These are phyloP conservation scores for Talaromyces proteolyticus DNA, from an alignment of 495 filamentous ascomycete species.

Conservation along the genomic window DNA sequence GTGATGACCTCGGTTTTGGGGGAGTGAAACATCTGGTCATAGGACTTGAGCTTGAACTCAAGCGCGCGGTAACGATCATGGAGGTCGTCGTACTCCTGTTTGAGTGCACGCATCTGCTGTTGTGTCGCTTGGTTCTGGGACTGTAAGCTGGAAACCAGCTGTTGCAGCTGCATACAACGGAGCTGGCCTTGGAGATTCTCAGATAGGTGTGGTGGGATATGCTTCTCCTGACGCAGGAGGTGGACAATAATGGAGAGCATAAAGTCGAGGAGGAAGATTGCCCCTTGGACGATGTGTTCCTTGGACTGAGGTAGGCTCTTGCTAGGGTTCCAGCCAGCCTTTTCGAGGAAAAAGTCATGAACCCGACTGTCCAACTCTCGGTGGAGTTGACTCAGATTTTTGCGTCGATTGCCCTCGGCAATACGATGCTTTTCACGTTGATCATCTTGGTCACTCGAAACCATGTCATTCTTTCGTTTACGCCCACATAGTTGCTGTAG, in stretches of 20 bases:
- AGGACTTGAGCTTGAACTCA: constrained; percentile 36
- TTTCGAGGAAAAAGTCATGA: constrained; percentile 38
- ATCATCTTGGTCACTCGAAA: constrained; percentile 30
- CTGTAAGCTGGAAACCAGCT: constrained; percentile 29
- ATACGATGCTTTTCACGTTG: constrained; percentile 43
- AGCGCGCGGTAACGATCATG: constrained; percentile 33
- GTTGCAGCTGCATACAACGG: constrained; percentile 39
- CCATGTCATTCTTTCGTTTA: constrained; percentile 37
- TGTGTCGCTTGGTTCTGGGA: constrained; percentile 33
- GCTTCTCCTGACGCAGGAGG: constrained; percentile 34
- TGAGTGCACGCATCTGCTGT: constrained; percentile 29
- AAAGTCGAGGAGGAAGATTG: constrained; percentile 38
- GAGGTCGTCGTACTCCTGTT: constrained; percentile 33
- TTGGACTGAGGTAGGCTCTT: constrained; percentile 42
- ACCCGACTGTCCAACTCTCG: constrained; percentile 35
- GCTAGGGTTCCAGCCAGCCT: constrained; percentile 38
- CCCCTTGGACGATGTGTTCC: constrained; percentile 42
- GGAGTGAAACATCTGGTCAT: constrained; percentile 30
- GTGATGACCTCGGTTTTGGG: constrained; percentile 29
- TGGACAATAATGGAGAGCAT: constrained; percentile 34
- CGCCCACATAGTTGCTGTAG: constrained; percentile 41
- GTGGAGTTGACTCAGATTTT: constrained; percentile 37
- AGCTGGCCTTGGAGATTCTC: constrained; percentile 38
- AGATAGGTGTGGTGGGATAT: constrained; percentile 30
- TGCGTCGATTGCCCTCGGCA: constrained; percentile 40